A percentile compares a stretch with the other conserved stretches of the same genome.
Conservation (phyloP, 129 eudicot species). For the Logfia minima region DNA sequence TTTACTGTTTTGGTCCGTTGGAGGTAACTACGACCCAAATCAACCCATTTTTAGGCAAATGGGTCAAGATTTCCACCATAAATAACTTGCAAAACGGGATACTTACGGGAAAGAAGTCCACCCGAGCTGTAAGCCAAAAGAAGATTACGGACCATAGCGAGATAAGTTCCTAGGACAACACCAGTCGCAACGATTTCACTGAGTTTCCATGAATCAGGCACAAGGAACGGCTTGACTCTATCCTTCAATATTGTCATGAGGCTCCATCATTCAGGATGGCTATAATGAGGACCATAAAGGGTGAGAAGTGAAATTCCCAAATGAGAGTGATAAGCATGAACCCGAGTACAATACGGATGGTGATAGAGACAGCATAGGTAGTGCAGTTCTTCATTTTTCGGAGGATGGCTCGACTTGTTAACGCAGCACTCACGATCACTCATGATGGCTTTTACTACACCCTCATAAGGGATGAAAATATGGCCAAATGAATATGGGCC, state of each 20-base stretch:
- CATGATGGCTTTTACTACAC: constrained; percentile 20
- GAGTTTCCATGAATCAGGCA: constrained; percentile 84
- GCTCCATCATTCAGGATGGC: constrained; percentile 77
- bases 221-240: constrained; percentile 71
- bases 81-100: neutral
- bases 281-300: constrained; percentile 71
- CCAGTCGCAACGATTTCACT: constrained; percentile 79
- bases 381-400: constrained; percentile 85
- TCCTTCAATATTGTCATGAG: constrained; percentile 79
- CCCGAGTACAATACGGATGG: constrained; percentile 69
- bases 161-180: constrained; percentile 59
- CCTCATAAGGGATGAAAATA: neutral
- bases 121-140: constrained; percentile 47
- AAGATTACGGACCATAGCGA: constrained; percentile 60
- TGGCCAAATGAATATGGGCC: neutral
- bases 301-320: constrained; percentile 74
- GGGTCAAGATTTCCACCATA: neutral
- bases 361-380: constrained; percentile 69
- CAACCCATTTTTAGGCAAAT: neutral
- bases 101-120: constrained; percentile 64
- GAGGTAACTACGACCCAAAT: neutral
- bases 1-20: neutral
- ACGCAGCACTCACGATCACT: constrained; percentile 69
- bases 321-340: constrained; percentile 67
- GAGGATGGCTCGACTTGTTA: constrained; percentile 74